Conservation (phyloP, 2,329 filamentous ascomycete species). For the Coniochaeta sp. region DNA sequence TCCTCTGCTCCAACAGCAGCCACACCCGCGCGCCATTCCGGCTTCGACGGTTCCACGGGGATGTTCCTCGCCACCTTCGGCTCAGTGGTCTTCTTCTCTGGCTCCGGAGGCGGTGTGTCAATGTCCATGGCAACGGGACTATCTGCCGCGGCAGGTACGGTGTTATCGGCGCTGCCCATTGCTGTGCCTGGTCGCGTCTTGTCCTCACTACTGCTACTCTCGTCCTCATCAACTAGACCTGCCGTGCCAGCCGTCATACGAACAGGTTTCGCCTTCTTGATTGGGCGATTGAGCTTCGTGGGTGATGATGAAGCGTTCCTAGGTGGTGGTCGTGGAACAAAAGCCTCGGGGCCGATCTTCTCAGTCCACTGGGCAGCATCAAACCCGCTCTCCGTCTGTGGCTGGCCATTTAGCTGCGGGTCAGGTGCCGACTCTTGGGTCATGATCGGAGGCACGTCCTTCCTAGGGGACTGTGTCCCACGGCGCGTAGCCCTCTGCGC, state of each 20-base stretch:
- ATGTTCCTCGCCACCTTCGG: slow-evolving; percentile 41
- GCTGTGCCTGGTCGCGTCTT: slow-evolving; percentile 15
- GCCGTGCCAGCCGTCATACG: slow-evolving; percentile 41
- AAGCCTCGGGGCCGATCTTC: slow-evolving; percentile 47
- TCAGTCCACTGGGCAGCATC: slow-evolving; percentile 47
- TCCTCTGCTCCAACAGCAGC: slow-evolving; percentile 16
- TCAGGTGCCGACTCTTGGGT: neutral
- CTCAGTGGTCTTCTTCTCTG: slow-evolving; percentile 14
- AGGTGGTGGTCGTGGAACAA: slow-evolving; percentile 37
- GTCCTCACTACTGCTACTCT: slow-evolving; percentile 35
- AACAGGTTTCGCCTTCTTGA: slow-evolving; percentile 54
- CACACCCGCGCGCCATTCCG: slow-evolving; percentile 51
- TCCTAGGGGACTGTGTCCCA: slow-evolving; percentile 31
- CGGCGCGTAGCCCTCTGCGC: slow-evolving; percentile 30
- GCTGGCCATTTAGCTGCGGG: slow-evolving; percentile 11
- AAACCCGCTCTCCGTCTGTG: slow-evolving; percentile 27
- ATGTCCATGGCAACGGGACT: slow-evolving; percentile 61
- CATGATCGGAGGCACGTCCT: slow-evolving; percentile 11
- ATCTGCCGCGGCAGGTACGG: slow-evolving; percentile 20
- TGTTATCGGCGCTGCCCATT: slow-evolving; percentile 26
- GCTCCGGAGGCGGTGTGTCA: slow-evolving; percentile 30
- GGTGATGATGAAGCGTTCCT: slow-evolving; percentile 34
- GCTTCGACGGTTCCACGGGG: slow-evolving; percentile 49
- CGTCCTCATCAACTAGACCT: slow-evolving; percentile 38
- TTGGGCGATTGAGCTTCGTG: slow-evolving; percentile 36